Percentiles rank a stretch among this genome's conserved stretches.
Evolutionary conservation across 2,329 filamentous ascomycete species (phyloP).

Genomic region (Aspergillus uvarum): DNA sequence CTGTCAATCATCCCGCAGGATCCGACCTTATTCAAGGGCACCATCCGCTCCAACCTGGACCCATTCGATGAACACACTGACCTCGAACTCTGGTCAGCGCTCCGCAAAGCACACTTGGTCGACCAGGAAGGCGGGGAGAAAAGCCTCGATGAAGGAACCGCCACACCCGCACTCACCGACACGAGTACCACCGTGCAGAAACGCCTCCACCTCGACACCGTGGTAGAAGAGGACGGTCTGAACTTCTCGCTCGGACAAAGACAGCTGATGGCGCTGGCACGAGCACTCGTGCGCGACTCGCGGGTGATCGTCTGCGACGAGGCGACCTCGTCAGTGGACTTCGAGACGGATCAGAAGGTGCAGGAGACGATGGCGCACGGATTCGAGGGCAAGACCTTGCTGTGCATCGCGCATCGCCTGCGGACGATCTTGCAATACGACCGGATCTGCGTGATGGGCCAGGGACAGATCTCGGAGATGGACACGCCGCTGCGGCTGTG

Average conservation of each 20-base stretch:
- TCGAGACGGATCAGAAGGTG: slow-evolving; percentile 94
- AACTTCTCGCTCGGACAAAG: slow-evolving; percentile 96
- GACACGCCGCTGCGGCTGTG: slow-evolving; percentile 74
- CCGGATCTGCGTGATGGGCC: slow-evolving; percentile 94
- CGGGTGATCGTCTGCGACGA: slow-evolving; percentile 98
- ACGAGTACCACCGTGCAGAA: background rate
- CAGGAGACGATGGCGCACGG: slow-evolving; percentile 81
- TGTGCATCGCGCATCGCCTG: slow-evolving; percentile 90
- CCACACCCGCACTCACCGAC: background rate
- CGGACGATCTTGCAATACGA: slow-evolving; percentile 94
- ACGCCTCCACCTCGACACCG: slow-evolving; percentile 62
- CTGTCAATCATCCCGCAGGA: slow-evolving; percentile 50
- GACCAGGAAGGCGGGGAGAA: slow-evolving; percentile 45
- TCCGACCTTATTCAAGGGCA: slow-evolving; percentile 47
- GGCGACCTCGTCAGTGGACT: slow-evolving; percentile 88
- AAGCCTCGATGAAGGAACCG: slow-evolving; percentile 36
- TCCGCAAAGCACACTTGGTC: slow-evolving; percentile 49
- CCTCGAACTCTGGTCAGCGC: slow-evolving; percentile 48
- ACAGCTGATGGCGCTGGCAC: slow-evolving; percentile 90
- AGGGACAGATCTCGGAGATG: slow-evolving; percentile 81
- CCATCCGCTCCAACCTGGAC: slow-evolving; percentile 47
- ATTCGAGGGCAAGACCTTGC: slow-evolving; percentile 80
- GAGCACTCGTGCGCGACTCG: slow-evolving; percentile 80
- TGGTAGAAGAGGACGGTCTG: slow-evolving; percentile 89
- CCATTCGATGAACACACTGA: slow-evolving; percentile 47